Conservation (phyloP, 495 filamentous ascomycete genomes). For the Podospora pseudocomata region DNA sequence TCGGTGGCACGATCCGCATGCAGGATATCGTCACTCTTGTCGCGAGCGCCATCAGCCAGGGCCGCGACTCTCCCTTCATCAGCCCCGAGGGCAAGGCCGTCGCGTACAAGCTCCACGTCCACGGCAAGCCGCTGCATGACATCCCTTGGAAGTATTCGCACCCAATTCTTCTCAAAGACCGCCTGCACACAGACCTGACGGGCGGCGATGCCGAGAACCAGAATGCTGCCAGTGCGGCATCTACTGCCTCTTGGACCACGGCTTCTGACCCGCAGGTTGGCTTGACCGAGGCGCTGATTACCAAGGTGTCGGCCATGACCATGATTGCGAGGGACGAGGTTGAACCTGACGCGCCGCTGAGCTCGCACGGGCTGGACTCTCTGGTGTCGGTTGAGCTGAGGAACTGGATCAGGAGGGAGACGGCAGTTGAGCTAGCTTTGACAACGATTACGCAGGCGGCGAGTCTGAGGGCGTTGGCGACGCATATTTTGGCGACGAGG, state of each 20-base stretch:
- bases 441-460: conserved; percentile 2
- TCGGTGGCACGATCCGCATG: background rate
- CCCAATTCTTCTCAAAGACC: background rate
- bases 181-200: background rate
- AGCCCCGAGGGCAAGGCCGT: background rate
- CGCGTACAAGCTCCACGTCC: background rate
- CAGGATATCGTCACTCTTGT: background rate
- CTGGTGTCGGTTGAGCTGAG: conserved; percentile 1
- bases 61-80: background rate
- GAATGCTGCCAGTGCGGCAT: background rate
- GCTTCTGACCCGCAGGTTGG: background rate
- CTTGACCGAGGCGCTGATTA: background rate
- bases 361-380: background rate
- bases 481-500: background rate
- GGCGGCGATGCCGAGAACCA: background rate
- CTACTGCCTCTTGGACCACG: background rate
- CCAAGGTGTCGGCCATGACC: conserved; percentile 2
- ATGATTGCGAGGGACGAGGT: conserved; percentile 6
- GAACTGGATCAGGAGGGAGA: conserved; percentile 4
- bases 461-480: background rate
- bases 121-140: background rate
- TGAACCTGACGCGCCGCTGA: background rate
- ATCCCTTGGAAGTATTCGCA: conserved; percentile 1
- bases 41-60: background rate
- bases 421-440: background rate